phyloP scores from a whole-genome alignment of 805 yeast species.

The Candida hispaniensis region DNA sequence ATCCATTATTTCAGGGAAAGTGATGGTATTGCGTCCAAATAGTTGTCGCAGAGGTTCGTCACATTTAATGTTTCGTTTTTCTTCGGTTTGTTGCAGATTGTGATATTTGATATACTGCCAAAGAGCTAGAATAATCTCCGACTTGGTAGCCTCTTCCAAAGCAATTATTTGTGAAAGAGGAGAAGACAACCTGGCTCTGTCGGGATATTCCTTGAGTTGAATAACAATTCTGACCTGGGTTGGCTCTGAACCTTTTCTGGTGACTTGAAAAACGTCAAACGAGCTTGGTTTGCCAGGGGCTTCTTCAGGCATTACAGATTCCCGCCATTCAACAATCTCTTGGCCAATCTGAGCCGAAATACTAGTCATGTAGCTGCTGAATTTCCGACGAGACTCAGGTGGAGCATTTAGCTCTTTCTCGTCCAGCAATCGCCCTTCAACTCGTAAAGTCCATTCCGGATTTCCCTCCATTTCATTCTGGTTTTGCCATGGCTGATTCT shows the following conservation, averaged over 20 bases:
- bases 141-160: slow-evolving; percentile 67
- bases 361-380: slow-evolving; percentile 72
- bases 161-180: slow-evolving; percentile 66
- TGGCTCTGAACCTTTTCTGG: slow-evolving; percentile 61
- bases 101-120: slow-evolving; percentile 71
- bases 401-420: slow-evolving; percentile 37
- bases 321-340: slow-evolving; percentile 82
- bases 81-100: slow-evolving; percentile 48
- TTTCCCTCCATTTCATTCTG: slow-evolving; percentile 27
- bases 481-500: slow-evolving; percentile 83
- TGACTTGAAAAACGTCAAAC: slow-evolving; percentile 85
- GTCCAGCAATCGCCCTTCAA: slow-evolving; percentile 72
- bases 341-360: slow-evolving; percentile 58
- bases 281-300: slow-evolving; percentile 31
- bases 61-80: slow-evolving; percentile 42
- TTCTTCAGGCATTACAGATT: slow-evolving; percentile 33
- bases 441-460: slow-evolving; percentile 73
- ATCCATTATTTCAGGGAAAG: slow-evolving; percentile 64
- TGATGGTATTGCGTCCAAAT: slow-evolving; percentile 42
- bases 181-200: slow-evolving; percentile 51
- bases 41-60: slow-evolving; percentile 38
- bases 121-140: slow-evolving; percentile 65
- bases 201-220: slow-evolving; percentile 69
- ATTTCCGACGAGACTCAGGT: slow-evolving; percentile 48
- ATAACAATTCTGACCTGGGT: slow-evolving; percentile 62